Base-by-base conservation (phyloP, 106 monocot species). In the Allium sativum region DNA sequence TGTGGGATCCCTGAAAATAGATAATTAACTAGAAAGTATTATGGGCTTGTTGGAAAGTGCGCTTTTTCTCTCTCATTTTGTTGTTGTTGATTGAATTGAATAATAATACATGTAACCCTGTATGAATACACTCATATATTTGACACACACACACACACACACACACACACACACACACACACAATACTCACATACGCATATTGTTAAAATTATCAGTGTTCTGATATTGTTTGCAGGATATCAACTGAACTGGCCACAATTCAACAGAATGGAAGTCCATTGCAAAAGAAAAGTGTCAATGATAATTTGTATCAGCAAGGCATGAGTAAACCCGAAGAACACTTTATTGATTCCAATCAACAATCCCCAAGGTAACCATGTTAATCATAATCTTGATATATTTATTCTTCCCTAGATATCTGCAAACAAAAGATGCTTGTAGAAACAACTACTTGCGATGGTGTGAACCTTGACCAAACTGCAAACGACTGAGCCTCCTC, bases 221-320 rank as follows among this genome's bases (percentile, higher is more conserved):
- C n/a, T 10, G 41, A 4, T 58, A 15, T 58, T 48, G 59, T 68
- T 71, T 76, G 60, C 79, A 84, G 83, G 66, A 42, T 79, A 46
- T 66, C 83, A 53, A 63, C 75, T 70, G 83, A 84, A 44, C 45
- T 63, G 56, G 47, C 73, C 50, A 31, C 60, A 48, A 70, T 17
- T 56, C 79, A 76, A 46, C 83, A 84, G 64, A 71, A 78, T 72
- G 78, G 74, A 31, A 44, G 40, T 55, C 20, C 55, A 77, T 48
- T n/a, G 40, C 78, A 83, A 59, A 71, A 71, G 64, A 68, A 53
- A 72, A 68, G 4, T 55, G 44, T 15, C 17, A 58, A 78, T 54
- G 79, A 73, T 2, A 73, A 59, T 40, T 47, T 50, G 59, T 54
- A 40, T 61, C 70, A 70, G 47, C 82, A 70, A 59, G 72, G 56